phyloP scores from a whole-genome alignment of 2,329 filamentous ascomycete species.

The Tolypocladium endophyticum region DNA sequence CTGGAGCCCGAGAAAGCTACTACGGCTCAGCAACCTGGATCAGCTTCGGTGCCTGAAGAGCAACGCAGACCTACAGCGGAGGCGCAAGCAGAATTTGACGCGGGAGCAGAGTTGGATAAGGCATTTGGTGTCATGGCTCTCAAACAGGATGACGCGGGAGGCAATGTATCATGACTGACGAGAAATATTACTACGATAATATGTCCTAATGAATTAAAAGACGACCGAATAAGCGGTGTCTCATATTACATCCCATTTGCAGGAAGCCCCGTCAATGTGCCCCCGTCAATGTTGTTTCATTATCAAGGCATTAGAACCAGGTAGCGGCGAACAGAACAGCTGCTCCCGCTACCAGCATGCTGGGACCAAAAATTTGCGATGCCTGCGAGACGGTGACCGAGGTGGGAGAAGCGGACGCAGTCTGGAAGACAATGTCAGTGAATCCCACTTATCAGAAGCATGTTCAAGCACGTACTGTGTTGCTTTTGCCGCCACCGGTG shows the following conservation, averaged over 20 bases:
- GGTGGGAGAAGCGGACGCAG: background rate
- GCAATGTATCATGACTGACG: background rate
- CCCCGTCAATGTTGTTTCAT: background rate
- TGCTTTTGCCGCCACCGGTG: background rate
- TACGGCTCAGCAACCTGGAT: constrained; percentile 15
- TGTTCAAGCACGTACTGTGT: background rate
- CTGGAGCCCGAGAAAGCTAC: constrained; percentile 53
- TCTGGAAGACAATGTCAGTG: background rate
- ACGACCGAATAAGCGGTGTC: background rate
- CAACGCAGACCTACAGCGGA: background rate
- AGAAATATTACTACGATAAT: background rate
- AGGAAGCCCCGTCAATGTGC: background rate
- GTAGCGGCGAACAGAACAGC: constrained; percentile 4
- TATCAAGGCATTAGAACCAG: constrained; percentile 6
- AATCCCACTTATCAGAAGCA: background rate
- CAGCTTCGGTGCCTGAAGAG: constrained; percentile 11
- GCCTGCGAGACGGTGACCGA: constrained; percentile 4
- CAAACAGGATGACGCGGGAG: constrained; percentile 9
- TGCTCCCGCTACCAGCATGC: constrained; percentile 5
- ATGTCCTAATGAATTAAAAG: background rate
- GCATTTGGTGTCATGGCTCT: constrained; percentile 41
- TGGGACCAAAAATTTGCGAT: background rate
- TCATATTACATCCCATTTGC: background rate
- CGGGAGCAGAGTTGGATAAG: constrained; percentile 46
- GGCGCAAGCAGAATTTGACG: constrained; percentile 21